Evolutionary conservation across 345 rosid genomes (phyloP).

Genomic region (Lumnitzera littorea): DNA sequence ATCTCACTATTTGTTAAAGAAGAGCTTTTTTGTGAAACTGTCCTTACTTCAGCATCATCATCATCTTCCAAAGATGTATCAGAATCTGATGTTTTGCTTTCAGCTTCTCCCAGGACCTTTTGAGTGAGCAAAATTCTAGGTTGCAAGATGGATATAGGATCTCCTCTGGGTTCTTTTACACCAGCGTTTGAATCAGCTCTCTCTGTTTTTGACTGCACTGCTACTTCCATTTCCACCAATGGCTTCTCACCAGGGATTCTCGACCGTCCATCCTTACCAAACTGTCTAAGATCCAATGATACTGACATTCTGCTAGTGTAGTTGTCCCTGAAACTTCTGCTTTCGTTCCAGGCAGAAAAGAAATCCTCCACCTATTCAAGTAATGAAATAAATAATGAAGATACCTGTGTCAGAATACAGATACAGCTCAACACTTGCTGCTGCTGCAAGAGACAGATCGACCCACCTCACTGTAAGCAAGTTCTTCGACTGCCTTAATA

Average conservation of each 20-base stretch:
- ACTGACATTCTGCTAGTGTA: slow-evolving; percentile 54
- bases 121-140: slow-evolving; percentile 25
- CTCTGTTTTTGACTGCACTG: slow-evolving; percentile 34
- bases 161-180: neutral
- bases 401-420: slow-evolving; percentile 1
- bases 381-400: slow-evolving; percentile 7
- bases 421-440: neutral
- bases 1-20: slow-evolving; percentile 19
- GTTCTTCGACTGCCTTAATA: slow-evolving; percentile 43
- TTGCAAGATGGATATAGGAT: slow-evolving; percentile 18
- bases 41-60: slow-evolving; percentile 16
- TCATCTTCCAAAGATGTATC: slow-evolving; percentile 21
- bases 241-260: slow-evolving; percentile 59
- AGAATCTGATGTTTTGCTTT: slow-evolving; percentile 22
- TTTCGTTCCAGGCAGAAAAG: slow-evolving; percentile 60
- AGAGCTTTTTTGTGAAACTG: neutral
- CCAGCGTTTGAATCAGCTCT: slow-evolving; percentile 22
- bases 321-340: slow-evolving; percentile 73
- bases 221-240: slow-evolving; percentile 26
- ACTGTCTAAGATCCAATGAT: slow-evolving; percentile 51
- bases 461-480: slow-evolving; percentile 45
- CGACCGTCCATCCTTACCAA: slow-evolving; percentile 71
- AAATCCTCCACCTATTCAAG: slow-evolving; percentile 62
- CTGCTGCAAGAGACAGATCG: neutral
- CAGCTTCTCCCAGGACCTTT: slow-evolving; percentile 38